phyloP scores from a whole-genome alignment of 108 stramenopile genomes.

The Discostella stelligeroides region DNA sequence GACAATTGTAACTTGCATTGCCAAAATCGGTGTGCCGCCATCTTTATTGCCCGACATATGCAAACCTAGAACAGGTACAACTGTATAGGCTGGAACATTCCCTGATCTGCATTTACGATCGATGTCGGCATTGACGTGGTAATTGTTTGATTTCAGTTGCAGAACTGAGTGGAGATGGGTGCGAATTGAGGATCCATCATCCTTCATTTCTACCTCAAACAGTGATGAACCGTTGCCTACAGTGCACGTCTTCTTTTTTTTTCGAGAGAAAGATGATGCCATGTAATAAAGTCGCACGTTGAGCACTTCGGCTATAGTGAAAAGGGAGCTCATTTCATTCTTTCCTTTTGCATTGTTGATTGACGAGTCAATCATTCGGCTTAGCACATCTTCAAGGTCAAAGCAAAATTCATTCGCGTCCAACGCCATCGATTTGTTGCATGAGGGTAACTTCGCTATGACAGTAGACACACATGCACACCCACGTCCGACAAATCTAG shows the following conservation, averaged over 20 bases:
- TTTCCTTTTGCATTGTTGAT: conserved; percentile 32
- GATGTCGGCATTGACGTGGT: conserved; percentile 13
- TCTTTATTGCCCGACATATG: conserved; percentile 28
- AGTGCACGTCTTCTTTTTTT: not conserved
- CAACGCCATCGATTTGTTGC: not conserved
- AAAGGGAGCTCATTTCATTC: conserved; percentile 16
- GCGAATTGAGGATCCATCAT: conserved; percentile 46
- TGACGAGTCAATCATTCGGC: conserved; percentile 57
- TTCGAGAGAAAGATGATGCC: conserved; percentile 26
- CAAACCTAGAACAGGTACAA: conserved; percentile 62
- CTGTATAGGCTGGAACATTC: conserved; percentile 53
- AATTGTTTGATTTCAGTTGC: conserved; percentile 16
- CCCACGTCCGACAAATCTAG: conserved; percentile 54
- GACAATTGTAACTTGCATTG: conserved; percentile 65
- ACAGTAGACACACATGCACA: conserved; percentile 56
- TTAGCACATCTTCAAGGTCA: conserved; percentile 39
- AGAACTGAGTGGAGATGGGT: conserved; percentile 40
- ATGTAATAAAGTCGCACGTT: conserved; percentile 70
- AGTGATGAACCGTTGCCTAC: not conserved
- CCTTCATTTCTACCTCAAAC: conserved; percentile 31
- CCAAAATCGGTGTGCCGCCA: conserved; percentile 37
- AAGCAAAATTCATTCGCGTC: conserved; percentile 5
- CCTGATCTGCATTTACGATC: not conserved
- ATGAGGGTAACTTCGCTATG: not conserved
- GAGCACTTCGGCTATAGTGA: conserved; percentile 38